Conservation (phyloP, 306 rosid genomes). For the Fagus sylvatica region DNA sequence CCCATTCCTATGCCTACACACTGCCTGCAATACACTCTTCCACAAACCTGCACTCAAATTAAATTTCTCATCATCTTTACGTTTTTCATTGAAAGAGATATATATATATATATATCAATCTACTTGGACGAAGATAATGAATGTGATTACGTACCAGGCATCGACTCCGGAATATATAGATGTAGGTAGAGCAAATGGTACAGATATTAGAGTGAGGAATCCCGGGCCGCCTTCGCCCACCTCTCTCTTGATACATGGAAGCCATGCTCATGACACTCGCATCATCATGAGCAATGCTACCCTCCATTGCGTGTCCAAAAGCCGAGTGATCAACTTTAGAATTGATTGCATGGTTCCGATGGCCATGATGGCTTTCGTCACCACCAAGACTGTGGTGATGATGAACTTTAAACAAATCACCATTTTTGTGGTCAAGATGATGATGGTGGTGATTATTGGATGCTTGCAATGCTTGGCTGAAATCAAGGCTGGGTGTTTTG, state of each 20-base stretch:
- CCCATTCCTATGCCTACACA: slow-evolving; percentile 83
- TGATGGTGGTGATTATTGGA: slow-evolving; percentile 10
- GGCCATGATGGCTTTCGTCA: not conserved
- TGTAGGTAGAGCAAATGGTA: slow-evolving; percentile 58
- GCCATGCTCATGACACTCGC: slow-evolving; percentile 44
- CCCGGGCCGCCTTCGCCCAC: slow-evolving; percentile 58
- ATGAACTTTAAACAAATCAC: not conserved
- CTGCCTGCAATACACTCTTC: slow-evolving; percentile 79
- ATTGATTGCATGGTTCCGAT: slow-evolving; percentile 3
- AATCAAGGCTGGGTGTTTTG: slow-evolving; percentile 66
- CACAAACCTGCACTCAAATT: slow-evolving; percentile 81
- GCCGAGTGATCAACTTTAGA: slow-evolving; percentile 11
- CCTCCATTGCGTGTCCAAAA: slow-evolving; percentile 33
- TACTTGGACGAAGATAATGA: too few relatives aligned
- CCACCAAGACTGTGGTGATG: not conserved
- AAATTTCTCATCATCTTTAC: not conserved
- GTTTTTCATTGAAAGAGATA: too few relatives aligned
- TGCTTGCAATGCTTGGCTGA: slow-evolving; percentile 50
- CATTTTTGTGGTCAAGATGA: not conserved
- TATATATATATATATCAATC: too few relatives aligned
- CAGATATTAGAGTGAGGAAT: slow-evolving; percentile 87
- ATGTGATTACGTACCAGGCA: slow-evolving; percentile 73
- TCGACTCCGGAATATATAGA: slow-evolving; percentile 67
- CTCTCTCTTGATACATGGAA: slow-evolving; percentile 33
- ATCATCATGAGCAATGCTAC: slow-evolving; percentile 33